A percentile compares a stretch with the other conserved stretches of the same genome.
Evolutionary conservation across 1,284 basidiomycete species (phyloP).

Genomic region (Cutaneotrichosporon spelunceum): DNA sequence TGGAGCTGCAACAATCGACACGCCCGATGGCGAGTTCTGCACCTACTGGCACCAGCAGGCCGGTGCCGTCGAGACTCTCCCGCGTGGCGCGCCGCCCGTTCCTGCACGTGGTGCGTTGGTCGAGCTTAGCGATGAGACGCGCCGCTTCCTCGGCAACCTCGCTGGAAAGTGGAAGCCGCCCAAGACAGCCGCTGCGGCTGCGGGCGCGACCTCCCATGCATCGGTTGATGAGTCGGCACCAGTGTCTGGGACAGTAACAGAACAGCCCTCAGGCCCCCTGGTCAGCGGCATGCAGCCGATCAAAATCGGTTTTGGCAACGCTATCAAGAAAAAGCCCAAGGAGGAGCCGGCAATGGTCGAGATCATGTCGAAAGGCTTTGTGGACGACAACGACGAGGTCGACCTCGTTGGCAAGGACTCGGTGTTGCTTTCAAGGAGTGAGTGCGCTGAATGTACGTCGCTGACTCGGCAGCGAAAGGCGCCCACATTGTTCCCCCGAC

Average conservation of each 20-base stretch:
- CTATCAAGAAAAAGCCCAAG: slow-evolving; percentile 29
- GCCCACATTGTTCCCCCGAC: slow-evolving; percentile 74
- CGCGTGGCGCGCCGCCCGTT: slow-evolving; percentile 26
- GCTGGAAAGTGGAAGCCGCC: slow-evolving; percentile 25
- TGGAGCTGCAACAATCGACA: slow-evolving; percentile 49
- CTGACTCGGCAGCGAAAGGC: slow-evolving; percentile 41
- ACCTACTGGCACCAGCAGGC: slow-evolving; percentile 44
- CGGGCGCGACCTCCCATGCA: not conserved
- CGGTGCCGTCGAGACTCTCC: slow-evolving; percentile 33
- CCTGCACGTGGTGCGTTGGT: slow-evolving; percentile 11
- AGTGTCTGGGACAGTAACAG: not conserved
- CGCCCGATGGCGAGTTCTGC: slow-evolving; percentile 57
- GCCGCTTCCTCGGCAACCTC: slow-evolving; percentile 36
- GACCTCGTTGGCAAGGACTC: slow-evolving; percentile 53
- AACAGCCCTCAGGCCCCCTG: not conserved
- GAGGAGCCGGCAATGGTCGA: slow-evolving; percentile 41
- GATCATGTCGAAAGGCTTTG: slow-evolving; percentile 33
- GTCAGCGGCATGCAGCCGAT: slow-evolving; percentile 34
- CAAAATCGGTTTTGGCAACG: slow-evolving; percentile 34
- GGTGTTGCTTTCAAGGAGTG: slow-evolving; percentile 48
- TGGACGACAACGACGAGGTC: slow-evolving; percentile 65
- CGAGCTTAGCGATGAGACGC: slow-evolving; percentile 21
- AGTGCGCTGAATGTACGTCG: slow-evolving; percentile 14
- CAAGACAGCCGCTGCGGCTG: not conserved
- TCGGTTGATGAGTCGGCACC: not conserved